A percentile compares a stretch with the other conserved stretches of the same genome.
Evolutionary conservation across 805 yeast genomes (phyloP).

Genomic region (Pichia deserticola): DNA sequence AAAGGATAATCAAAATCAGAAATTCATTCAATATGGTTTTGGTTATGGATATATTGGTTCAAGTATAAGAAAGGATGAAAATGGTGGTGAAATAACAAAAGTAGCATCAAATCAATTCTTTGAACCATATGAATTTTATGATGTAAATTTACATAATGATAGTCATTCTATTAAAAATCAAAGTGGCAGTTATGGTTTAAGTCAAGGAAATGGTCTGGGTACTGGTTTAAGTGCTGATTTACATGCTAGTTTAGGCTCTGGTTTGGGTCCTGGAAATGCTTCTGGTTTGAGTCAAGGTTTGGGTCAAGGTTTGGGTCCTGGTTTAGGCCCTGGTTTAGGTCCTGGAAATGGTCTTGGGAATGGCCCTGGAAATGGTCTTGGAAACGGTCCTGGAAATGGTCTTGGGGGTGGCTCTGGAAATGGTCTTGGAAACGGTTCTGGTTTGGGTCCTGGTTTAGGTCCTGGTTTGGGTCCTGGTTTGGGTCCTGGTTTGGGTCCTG

Average conservation of each 20-base stretch:
- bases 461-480: conserved; percentile 6
- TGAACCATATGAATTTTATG: conserved; percentile 9
- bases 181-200: conserved; percentile 1
- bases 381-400: too few relatives aligned
- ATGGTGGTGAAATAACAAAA: neutral
- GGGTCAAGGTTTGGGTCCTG: conserved; percentile 7
- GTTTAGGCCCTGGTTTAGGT: too few relatives aligned
- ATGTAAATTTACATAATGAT: conserved; percentile 1
- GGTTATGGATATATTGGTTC: conserved; percentile 10
- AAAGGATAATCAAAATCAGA: too few relatives aligned
- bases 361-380: too few relatives aligned
- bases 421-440: too few relatives aligned
- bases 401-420: too few relatives aligned
- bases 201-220: conserved; percentile 3
- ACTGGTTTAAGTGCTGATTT: conserved; percentile 6
- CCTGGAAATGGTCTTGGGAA: too few relatives aligned
- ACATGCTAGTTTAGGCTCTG: conserved; percentile 1
- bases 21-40: neutral
- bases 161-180: neutral
- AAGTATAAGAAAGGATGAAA: neutral
- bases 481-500: conserved; percentile 10
- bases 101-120: conserved; percentile 14
- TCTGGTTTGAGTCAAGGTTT: conserved; percentile 8
- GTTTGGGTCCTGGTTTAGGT: conserved; percentile 9
- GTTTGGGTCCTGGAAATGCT: conserved; percentile 4